These are phyloP conservation scores for Podospora appendiculata DNA, from an alignment of 495 filamentous ascomycete genomes.

Conservation along the genomic window DNA sequence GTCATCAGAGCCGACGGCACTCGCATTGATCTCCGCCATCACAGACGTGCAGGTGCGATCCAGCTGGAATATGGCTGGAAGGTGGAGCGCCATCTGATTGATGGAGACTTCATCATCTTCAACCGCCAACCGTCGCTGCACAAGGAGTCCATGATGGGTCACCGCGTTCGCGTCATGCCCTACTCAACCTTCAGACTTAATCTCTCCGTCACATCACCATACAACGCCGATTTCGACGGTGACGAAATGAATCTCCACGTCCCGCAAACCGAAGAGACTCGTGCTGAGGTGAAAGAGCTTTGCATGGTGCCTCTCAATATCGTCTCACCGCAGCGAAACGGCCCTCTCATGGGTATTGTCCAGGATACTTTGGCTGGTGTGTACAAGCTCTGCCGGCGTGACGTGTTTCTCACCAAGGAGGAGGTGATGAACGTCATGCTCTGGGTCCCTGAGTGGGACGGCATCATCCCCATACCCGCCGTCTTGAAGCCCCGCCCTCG, in stretches of 20 bases:
- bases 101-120: slow-evolving; percentile 97
- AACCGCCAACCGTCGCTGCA: slow-evolving; percentile 98
- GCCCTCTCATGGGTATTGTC: slow-evolving; percentile 98
- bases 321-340: slow-evolving; percentile 94
- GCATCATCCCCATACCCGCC: slow-evolving; percentile 80
- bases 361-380: slow-evolving; percentile 95
- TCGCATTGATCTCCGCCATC: slow-evolving; percentile 87
- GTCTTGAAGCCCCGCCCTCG: slow-evolving; percentile 84
- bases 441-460: slow-evolving; percentile 98
- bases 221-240: slow-evolving; percentile 99
- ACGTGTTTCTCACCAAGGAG: slow-evolving; percentile 82
- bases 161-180: slow-evolving; percentile 94
- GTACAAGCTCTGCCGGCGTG: slow-evolving; percentile 91
- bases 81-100: slow-evolving; percentile 90
- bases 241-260: slow-evolving; percentile 99
- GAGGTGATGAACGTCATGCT: slow-evolving; percentile 92
- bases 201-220: slow-evolving; percentile 92
- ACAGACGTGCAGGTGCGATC: slow-evolving; percentile 74
- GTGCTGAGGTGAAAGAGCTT: slow-evolving; percentile 83
- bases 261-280: slow-evolving; percentile 94
- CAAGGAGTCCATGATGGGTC: slow-evolving; percentile 99
- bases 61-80: slow-evolving; percentile 94
- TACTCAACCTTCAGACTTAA: slow-evolving; percentile 98
- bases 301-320: slow-evolving; percentile 97
- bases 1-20: slow-evolving; percentile 88